Evolutionary conservation across 805 yeast species (phyloP).

Genomic region (Lachancea thermotolerans): DNA sequence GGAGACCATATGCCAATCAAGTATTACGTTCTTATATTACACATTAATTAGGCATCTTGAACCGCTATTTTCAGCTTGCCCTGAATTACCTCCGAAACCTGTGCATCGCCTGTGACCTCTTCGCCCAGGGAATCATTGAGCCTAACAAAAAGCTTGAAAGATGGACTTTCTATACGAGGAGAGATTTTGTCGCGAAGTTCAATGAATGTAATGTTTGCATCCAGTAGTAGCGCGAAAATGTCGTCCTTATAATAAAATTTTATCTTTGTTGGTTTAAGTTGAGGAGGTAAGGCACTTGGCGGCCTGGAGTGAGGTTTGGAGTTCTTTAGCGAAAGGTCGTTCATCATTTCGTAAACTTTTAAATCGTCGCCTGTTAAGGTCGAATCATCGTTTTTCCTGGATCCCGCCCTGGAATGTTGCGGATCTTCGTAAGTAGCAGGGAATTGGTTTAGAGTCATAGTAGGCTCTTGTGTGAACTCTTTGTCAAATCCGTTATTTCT

Average conservation of each 20-base stretch:
- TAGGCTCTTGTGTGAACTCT: constrained; percentile 16
- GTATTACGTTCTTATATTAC: neutral
- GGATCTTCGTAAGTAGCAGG: neutral
- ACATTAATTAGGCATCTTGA: constrained; percentile 8
- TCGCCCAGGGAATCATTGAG: constrained; percentile 28
- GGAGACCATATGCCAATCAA: no score
- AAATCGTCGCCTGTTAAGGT: constrained; percentile 31
- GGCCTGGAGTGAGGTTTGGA: constrained; percentile 26
- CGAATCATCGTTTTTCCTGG: constrained; percentile 22
- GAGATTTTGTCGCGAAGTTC: constrained; percentile 47
- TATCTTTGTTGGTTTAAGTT: constrained; percentile 40
- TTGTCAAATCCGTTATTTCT: constrained; percentile 32
- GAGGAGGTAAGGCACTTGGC: constrained; percentile 26
- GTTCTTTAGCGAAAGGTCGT: constrained; percentile 20
- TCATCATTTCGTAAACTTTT: constrained; percentile 23
- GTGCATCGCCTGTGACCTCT: constrained; percentile 31
- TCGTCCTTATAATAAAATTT: constrained; percentile 77
- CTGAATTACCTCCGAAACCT: constrained; percentile 30
- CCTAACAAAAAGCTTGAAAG: constrained; percentile 33
- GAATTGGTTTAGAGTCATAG: constrained; percentile 6
- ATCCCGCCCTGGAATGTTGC: neutral
- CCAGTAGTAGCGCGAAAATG: constrained; percentile 63
- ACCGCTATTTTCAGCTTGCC: constrained; percentile 31
- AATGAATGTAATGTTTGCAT: constrained; percentile 39
- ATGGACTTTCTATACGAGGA: constrained; percentile 40